Evolutionary conservation across 2,329 filamentous ascomycete genomes (phyloP).

Genomic region (Penicillium sp.): DNA sequence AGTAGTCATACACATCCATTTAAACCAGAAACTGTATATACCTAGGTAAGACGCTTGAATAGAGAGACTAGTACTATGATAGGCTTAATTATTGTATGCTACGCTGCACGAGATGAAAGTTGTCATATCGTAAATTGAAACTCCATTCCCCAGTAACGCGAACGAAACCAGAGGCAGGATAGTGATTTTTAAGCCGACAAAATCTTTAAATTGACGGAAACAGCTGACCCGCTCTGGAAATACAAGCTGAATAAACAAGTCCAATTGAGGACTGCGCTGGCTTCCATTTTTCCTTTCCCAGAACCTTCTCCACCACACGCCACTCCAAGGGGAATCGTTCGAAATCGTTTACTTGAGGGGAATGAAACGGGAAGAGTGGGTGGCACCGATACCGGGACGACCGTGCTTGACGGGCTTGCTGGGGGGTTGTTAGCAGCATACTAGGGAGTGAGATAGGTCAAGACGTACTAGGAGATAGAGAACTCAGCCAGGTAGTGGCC

Average conservation of each 20-base stretch:
- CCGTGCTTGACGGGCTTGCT: slow-evolving; percentile 99
- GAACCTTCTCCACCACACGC: slow-evolving; percentile 35
- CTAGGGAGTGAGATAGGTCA: neutral
- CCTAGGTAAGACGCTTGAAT: too few relatives aligned
- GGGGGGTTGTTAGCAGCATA: slow-evolving; percentile 48
- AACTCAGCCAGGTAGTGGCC: slow-evolving; percentile 99
- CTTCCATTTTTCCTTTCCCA: slow-evolving; percentile 35
- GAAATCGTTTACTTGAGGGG: slow-evolving; percentile 81
- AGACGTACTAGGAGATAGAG: slow-evolving; percentile 97
- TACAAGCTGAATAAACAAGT: slow-evolving; percentile 38
- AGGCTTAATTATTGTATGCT: neutral
- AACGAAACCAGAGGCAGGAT: slow-evolving; percentile 11
- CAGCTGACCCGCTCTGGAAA: slow-evolving; percentile 38
- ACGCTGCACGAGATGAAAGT: slow-evolving; percentile 7
- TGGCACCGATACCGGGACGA: slow-evolving; percentile 99
- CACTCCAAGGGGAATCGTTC: slow-evolving; percentile 37
- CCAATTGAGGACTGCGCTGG: slow-evolving; percentile 25
- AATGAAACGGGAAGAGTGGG: slow-evolving; percentile 99
- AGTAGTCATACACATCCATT: too few relatives aligned
- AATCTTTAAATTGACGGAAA: slow-evolving; percentile 39
- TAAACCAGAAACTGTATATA: too few relatives aligned
- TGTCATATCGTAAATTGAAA: slow-evolving; percentile 32
- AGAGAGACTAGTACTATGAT: too few relatives aligned
- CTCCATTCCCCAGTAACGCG: slow-evolving; percentile 32
- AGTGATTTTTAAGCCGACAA: slow-evolving; percentile 33